Base-by-base conservation (phyloP, 2,329 filamentous ascomycete species). In the Trichoderma arundinaceum region DNA sequence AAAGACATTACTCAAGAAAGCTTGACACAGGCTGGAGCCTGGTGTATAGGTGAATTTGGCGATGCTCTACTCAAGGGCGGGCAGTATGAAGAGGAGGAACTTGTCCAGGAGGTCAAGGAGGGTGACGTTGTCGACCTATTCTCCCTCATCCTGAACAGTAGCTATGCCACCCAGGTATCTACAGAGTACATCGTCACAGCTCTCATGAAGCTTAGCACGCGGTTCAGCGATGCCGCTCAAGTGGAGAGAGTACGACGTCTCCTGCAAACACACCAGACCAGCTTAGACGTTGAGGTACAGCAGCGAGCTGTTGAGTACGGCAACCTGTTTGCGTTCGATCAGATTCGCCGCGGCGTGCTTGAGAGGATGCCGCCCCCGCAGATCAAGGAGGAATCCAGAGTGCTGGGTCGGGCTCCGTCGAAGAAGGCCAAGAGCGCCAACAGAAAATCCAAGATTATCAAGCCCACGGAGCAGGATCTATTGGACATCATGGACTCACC, bases 1-100 rank as follows among this genome's bases (percentile, higher is more conserved):
- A 95, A 96, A 70, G 95, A 99, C 72, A 97, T 99, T 72, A 97
- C 94, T 1, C 95, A 99, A 76, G 96, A 99, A 78, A 96, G 93
- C 69, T 81, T 99, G 69, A 97, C 93, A 8, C 86, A 98, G 68
- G 93, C 94, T 57, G 95, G 92, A 43, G 90, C 95, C 7, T 99
- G 95, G 95, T 96, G 95, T 62, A 97, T 99, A 76, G 95, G 96
- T 74, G 95, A 99, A 80, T 99, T 94, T 74, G 94, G 92, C 12
- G 95, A 99, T 77, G 87, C 91, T 19, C 83, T 99, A n/a, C 83
- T 99, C 41, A 87, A 87, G 67, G 94, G 94, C 41, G 94, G 94
- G 1, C 91, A 95, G 72, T 97, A 96, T 71, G 94, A 98, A 77
- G 94, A 97, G 75, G 93, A 96, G 76, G 94, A 97, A 73, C 82